Evolutionary conservation across 306 rosid species (phyloP), one percentile per base, ranked within the genome.

Genomic region (Cucurbita argyrosperma): DNA sequence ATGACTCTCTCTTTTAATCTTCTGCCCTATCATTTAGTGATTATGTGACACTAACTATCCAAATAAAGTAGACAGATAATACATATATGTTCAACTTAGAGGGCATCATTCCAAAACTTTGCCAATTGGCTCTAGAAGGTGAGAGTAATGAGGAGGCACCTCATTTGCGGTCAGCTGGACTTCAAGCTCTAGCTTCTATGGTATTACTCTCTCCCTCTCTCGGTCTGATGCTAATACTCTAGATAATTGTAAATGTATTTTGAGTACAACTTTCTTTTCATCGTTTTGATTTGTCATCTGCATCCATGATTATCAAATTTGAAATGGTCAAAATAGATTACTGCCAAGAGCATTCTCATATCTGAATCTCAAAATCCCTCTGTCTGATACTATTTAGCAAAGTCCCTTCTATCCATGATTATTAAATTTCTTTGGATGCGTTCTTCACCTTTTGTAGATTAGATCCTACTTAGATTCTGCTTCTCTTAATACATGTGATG

Each of bases 11-110:
- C 42, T 59, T 59, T 59, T 6, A 35, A 60, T 38, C 10, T 38
- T 38, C 10, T 62, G 26, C 26, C 7, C 26, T 18, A 18, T 64
- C 35, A 45, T n/a, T 77, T n/a, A 46, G 40, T 50, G 50, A 53
- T 72, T 76, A 67, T 77, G 57, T 59, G 82, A 62, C 82, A 77
- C 88, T 92, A 81, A 88, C 79, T 77, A 40, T 72, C 76, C 75
- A 80, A 77, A 74, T 90, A 59, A 79, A 86, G 80, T 84, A 93
- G 98, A 86, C 82, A 79, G 96, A 94, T 78, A 79, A 90, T 80
- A 79, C 97, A 9, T 88, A 83, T 87, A 85, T 89, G 88, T 89
- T 94, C 97, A 91, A 87, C 88, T 83, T 91, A 67, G 99, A 91
- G 87, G 96, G 97, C 74, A 86, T 94, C 74, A 88, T 90, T 82